phyloP scores from a whole-genome alignment of 1,139 yeast genomes.

The Arxiozyma heterogenica region DNA sequence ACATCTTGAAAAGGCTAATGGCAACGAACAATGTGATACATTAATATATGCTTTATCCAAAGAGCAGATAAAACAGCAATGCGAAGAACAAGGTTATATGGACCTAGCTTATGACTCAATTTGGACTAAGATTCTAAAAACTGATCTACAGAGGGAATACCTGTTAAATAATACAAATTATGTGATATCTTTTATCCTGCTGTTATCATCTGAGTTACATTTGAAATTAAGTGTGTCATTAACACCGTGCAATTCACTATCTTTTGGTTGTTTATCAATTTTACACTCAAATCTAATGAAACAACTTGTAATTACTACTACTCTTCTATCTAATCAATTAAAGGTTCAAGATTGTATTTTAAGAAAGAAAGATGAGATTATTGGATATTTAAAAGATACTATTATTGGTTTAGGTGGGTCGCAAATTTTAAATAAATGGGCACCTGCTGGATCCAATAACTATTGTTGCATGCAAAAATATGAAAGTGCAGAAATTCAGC shows the following conservation, averaged over 20 bases:
- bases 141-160: background rate
- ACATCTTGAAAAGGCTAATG: background rate
- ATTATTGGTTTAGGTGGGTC: slow-evolving; percentile 21
- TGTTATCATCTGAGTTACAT: background rate
- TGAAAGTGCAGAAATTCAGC: background rate
- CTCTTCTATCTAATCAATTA: background rate
- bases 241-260: background rate
- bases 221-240: background rate
- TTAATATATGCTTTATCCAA: background rate
- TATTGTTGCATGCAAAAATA: slow-evolving; percentile 7
- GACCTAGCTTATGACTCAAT: slow-evolving; percentile 4
- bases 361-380: slow-evolving; percentile 5
- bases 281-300: background rate
- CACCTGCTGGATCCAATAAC: slow-evolving; percentile 24
- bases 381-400: slow-evolving; percentile 6
- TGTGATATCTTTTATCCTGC: background rate
- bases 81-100: slow-evolving; percentile 10
- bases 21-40: background rate
- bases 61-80: slow-evolving; percentile 1
- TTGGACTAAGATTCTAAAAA: background rate
- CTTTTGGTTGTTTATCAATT: background rate
- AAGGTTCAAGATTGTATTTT: background rate
- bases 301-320: background rate
- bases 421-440: slow-evolving; percentile 23
- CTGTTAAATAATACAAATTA: no score